phyloP scores from a whole-genome alignment of 2,329 filamentous ascomycete genomes.

The Epichloe scottii region DNA sequence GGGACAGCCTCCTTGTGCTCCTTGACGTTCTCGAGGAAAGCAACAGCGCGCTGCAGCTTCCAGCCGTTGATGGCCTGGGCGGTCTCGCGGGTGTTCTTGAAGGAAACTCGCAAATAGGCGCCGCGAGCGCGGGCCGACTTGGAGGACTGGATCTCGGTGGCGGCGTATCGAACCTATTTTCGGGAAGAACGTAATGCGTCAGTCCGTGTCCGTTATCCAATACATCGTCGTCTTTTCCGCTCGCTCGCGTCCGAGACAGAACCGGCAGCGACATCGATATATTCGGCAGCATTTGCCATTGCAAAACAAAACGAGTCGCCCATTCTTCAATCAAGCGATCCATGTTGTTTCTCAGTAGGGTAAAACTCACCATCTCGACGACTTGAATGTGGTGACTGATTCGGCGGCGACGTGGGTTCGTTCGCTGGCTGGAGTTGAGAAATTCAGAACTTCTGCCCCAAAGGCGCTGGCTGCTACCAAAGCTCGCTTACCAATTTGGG shows the following conservation, averaged over 20 bases:
- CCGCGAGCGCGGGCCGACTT: slow-evolving; percentile 98
- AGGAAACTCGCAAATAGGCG: slow-evolving; percentile 96
- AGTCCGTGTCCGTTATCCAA: slow-evolving; percentile 6
- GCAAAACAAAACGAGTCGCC: not conserved
- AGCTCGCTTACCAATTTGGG: slow-evolving; percentile 32
- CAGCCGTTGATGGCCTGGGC: slow-evolving; percentile 99
- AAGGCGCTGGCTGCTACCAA: slow-evolving; percentile 24
- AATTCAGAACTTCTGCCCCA: slow-evolving; percentile 35
- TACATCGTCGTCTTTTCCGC: not conserved
- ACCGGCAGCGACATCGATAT: not conserved
- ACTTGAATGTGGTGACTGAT: slow-evolving; percentile 39
- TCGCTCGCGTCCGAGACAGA: not conserved
- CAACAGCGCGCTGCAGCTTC: slow-evolving; percentile 89
- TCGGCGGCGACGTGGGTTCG: slow-evolving; percentile 40
- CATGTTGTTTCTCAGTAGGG: slow-evolving; percentile 5
- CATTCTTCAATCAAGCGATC: not conserved
- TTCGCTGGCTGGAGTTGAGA: slow-evolving; percentile 33
- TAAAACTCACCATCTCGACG: slow-evolving; percentile 44
- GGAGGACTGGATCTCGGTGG: slow-evolving; percentile 70
- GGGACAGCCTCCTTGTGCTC: slow-evolving; percentile 95
- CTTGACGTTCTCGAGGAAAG: slow-evolving; percentile 97
- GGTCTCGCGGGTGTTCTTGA: slow-evolving; percentile 99
- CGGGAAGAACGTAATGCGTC: slow-evolving; percentile 12
- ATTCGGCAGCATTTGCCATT: not conserved
- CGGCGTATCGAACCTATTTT: slow-evolving; percentile 84